These are phyloP conservation scores for Sclerotinia trifoliorum DNA, from an alignment of 2,329 filamentous ascomycete species.

Conservation along the genomic window DNA sequence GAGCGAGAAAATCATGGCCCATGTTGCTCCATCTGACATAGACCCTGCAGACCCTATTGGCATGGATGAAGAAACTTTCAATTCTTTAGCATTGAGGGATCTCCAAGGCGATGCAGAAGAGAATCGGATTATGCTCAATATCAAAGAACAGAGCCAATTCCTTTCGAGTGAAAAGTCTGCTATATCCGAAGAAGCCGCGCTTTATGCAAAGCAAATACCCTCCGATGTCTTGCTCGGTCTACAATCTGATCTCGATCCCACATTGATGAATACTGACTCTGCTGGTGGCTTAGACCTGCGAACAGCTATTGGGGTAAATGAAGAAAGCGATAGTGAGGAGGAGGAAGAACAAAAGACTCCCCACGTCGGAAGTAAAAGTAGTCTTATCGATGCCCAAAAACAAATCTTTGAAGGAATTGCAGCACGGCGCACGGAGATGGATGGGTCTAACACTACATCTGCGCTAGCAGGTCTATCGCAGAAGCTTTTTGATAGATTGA, in stretches of 20 bases:
- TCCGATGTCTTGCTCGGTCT: conserved; percentile 64
- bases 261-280: conserved; percentile 48
- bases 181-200: conserved; percentile 41
- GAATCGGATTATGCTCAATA: conserved; percentile 76
- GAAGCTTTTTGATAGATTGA: conserved; percentile 59
- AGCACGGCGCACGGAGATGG: conserved; percentile 59
- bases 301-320: conserved; percentile 63
- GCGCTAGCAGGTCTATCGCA: conserved; percentile 46
- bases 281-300: conserved; percentile 59
- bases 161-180: conserved; percentile 60
- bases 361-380: conserved; percentile 68
- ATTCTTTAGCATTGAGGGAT: conserved; percentile 75
- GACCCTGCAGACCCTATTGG: conserved; percentile 64
- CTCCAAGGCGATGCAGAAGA: conserved; percentile 72
- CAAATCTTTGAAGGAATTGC: conserved; percentile 65
- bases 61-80: conserved; percentile 70
- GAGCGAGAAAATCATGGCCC: conserved; percentile 89
- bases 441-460: conserved; percentile 43
- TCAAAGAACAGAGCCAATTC: conserved; percentile 83
- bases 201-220: conserved; percentile 69
- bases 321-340: conserved; percentile 68
- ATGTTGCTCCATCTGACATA: conserved; percentile 76
- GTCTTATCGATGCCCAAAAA: conserved; percentile 61
- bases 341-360: conserved; percentile 52
- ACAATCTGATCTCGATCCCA: conserved; percentile 56